Evolutionary conservation across 108 stramenopile species (phyloP).

Genomic region (Skeletonema potamos): DNA sequence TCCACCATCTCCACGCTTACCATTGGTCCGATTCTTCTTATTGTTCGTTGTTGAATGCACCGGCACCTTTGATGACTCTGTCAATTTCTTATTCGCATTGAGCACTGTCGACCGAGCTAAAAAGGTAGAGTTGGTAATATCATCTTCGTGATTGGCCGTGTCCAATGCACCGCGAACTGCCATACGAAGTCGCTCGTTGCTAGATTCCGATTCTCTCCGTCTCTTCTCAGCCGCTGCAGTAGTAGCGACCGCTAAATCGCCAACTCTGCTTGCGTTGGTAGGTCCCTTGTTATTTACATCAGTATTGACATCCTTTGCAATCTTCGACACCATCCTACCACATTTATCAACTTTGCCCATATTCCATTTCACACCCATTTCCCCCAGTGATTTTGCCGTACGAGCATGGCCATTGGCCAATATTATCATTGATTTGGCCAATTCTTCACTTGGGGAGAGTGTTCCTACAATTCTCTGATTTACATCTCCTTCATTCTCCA

Average conservation of each 20-base stretch:
- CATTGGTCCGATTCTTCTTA: not conserved
- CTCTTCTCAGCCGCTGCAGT: constrained; percentile 15
- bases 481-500: not conserved
- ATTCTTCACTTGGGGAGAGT: constrained; percentile 20
- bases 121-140: constrained; percentile 83
- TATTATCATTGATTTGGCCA: constrained; percentile 43
- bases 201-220: not conserved
- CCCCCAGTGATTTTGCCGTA: constrained; percentile 31
- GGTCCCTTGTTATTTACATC: not conserved
- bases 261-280: not conserved
- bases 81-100: not conserved
- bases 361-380: constrained; percentile 49
- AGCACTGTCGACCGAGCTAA: constrained; percentile 40
- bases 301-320: not conserved
- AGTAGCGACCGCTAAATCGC: not conserved
- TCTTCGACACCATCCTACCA: not conserved
- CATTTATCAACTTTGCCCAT: constrained; percentile 23
- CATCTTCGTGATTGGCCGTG: constrained; percentile 63
- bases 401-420: constrained; percentile 35
- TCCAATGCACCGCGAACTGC: constrained; percentile 77
- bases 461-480: not conserved
- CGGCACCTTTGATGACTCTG: not conserved
- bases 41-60: not conserved
- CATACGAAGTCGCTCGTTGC: constrained; percentile 68
- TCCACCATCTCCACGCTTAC: constrained; percentile 5